These are phyloP conservation scores for Ophiostoma quercus DNA, from an alignment of 2,329 filamentous ascomycete species.

Conservation along the genomic window DNA sequence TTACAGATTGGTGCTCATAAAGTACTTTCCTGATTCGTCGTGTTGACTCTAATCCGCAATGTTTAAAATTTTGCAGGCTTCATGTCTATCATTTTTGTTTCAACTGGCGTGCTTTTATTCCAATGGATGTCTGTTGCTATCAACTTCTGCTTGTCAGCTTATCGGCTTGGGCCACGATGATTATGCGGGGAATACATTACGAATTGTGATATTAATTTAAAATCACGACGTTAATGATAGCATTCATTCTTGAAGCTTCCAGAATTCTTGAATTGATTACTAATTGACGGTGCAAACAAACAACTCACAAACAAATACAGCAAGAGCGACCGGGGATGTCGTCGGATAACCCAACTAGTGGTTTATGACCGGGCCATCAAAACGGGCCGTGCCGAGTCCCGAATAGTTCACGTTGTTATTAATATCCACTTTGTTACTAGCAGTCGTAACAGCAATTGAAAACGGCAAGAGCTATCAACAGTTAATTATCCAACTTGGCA, in stretches of 20 bases:
- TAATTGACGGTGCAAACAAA: background rate
- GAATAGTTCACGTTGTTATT: conserved; percentile 18
- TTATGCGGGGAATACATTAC: background rate
- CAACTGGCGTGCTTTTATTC: background rate
- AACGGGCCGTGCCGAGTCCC: conserved; percentile 30
- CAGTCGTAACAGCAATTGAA: background rate
- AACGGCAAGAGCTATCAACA: background rate
- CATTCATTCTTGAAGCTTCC: too few relatives aligned
- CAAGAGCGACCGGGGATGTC: conserved; percentile 11
- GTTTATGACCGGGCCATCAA: conserved; percentile 22
- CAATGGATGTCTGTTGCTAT: background rate
- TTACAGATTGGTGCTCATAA: too few relatives aligned
- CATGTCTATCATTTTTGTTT: too few relatives aligned
- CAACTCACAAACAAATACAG: background rate
- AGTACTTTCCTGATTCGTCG: too few relatives aligned
- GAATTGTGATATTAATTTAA: background rate
- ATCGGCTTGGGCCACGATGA: background rate
- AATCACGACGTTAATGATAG: background rate
- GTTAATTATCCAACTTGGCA: background rate
- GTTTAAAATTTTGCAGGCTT: too few relatives aligned
- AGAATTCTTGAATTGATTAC: background rate
- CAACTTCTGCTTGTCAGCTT: background rate
- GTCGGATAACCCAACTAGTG: conserved; percentile 13
- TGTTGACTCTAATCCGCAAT: too few relatives aligned
- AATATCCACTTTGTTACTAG: conserved; percentile 15